Percentiles rank a stretch among this genome's conserved stretches.
These are phyloP conservation scores for Kwoniella sp. DNA, from an alignment of 768 basidiomycete species.

Conservation along the genomic window DNA sequence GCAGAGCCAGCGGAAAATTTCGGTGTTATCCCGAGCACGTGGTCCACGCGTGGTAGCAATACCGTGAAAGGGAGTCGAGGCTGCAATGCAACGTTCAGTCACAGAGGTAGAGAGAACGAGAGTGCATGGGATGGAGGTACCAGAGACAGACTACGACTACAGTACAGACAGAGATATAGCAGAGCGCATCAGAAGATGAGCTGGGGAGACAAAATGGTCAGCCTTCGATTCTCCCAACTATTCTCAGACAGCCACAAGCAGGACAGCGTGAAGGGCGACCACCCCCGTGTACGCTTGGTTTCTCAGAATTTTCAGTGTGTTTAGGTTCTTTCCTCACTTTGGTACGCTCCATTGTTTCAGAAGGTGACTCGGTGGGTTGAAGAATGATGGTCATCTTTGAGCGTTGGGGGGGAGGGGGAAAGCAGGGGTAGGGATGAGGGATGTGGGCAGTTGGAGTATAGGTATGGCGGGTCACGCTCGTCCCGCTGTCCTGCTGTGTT, in stretches of 20 bases:
- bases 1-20: conserved; percentile 4
- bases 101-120: too few species aligned
- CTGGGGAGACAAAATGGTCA: background rate
- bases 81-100: too few species aligned
- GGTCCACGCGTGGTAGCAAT: too few species aligned
- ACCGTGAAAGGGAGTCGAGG: too few species aligned
- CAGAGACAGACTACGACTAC: background rate
- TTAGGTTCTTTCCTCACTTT: conserved; percentile 14
- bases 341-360: conserved; percentile 2
- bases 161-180: background rate
- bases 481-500: too few species aligned
- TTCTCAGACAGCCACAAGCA: background rate
- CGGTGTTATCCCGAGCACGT: background rate
- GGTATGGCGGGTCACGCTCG: too few species aligned
- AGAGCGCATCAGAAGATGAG: too few species aligned
- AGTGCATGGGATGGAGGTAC: too few species aligned
- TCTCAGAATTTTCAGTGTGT: conserved; percentile 23
- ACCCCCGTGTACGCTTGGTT: background rate
- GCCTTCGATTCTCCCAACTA: background rate
- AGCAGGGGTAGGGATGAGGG: background rate
- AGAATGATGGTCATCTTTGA: conserved; percentile 12
- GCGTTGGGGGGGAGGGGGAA: background rate
- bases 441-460: background rate
- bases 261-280: background rate
- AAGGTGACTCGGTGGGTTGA: conserved; percentile 17